Evolutionary conservation across 257 asterid genomes (phyloP).

Genomic region (Salvia hispanica): DNA sequence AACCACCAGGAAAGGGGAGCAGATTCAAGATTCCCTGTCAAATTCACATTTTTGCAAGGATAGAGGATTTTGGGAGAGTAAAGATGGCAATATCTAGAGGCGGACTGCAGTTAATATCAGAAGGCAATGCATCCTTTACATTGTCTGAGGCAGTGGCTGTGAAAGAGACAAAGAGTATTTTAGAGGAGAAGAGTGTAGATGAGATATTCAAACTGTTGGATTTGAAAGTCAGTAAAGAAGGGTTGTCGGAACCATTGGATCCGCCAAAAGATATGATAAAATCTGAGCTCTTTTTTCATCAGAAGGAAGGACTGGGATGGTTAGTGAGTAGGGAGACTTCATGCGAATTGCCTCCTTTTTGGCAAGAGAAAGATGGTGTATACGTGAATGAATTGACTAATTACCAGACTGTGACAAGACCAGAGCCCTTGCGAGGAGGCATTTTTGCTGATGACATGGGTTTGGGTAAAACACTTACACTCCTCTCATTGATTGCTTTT

Average conservation of each 20-base stretch:
- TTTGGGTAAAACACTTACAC: conserved; percentile 78
- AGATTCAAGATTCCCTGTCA: conserved; percentile 62
- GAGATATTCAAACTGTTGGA: conserved; percentile 74
- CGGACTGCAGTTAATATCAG: conserved; percentile 59
- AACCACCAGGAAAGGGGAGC: conserved; percentile 46
- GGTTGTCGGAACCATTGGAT: conserved; percentile 53
- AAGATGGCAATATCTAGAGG: conserved; percentile 45
- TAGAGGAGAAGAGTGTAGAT: conserved; percentile 62
- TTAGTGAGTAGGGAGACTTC: conserved; percentile 73
- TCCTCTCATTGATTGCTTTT: conserved; percentile 74
- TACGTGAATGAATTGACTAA: conserved; percentile 70
- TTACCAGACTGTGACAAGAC: conserved; percentile 52
- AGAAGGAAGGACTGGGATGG: conserved; percentile 83
- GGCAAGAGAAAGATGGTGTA: conserved; percentile 61
- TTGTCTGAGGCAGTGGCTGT: conserved; percentile 59
- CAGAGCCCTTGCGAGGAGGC: conserved; percentile 81
- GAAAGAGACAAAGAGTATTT: conserved; percentile 43
- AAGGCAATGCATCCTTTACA: conserved; percentile 44
- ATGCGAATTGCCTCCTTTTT: conserved; percentile 73
- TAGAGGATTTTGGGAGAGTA: conserved; percentile 53
- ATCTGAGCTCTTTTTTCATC: conserved; percentile 69
- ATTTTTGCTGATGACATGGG: conserved; percentile 96
- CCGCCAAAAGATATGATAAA: conserved; percentile 65
- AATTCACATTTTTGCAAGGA: conserved; percentile 69
- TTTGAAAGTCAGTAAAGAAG: conserved; percentile 47